Evolutionary conservation across 495 filamentous ascomycete genomes (phyloP), one percentile per base, ranked within the genome.

Genomic region (Letharia lupina): DNA sequence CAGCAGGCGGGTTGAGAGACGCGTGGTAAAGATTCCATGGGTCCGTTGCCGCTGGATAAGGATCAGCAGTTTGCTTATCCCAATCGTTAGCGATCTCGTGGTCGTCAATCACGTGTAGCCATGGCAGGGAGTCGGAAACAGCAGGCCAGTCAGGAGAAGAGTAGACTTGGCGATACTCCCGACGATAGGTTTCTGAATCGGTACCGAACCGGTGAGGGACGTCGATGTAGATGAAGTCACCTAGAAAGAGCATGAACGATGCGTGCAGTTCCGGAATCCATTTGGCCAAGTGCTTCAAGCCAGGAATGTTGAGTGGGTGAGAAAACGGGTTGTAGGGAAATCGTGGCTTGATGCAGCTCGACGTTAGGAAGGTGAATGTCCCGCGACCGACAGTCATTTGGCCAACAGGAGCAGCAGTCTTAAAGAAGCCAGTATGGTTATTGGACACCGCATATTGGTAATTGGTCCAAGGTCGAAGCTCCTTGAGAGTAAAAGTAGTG

Each of bases 151-250:
- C 91, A 0, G 94, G 94, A 9, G 92, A 96, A 4, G 90, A 86
- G 73, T 98, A 98, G 41, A 96, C 84, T 69, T 93, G 90, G 35
- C 93, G 87, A 74, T 98, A 98, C 73, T 96, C 91, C 67, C 88
- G 82, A 44, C 94, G 87, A 76, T 97, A 97, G 71, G 87, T 85
- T 57, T 89, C 85, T 13, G 82, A 77, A 6, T 83, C 80, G 28
- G 80, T 85, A 16, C 91, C 92, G 69, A 91, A 88, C 45, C 87
- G 86, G 40, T 83, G 80, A 0, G 94, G 94, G 0, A 97, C 91
- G 66, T 98, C 94, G 67, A 95, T 87, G 73, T 98, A 98, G 73
- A 98, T 96, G 74, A 97, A 98, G 73, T 98, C 94, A n/a, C 93
- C 94, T 0, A 98, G 85, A 80, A 98, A 98, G 35, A 98, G 83